Base-by-base conservation (phyloP, 2,329 filamentous ascomycete genomes). In the Ascomycota sp. region DNA sequence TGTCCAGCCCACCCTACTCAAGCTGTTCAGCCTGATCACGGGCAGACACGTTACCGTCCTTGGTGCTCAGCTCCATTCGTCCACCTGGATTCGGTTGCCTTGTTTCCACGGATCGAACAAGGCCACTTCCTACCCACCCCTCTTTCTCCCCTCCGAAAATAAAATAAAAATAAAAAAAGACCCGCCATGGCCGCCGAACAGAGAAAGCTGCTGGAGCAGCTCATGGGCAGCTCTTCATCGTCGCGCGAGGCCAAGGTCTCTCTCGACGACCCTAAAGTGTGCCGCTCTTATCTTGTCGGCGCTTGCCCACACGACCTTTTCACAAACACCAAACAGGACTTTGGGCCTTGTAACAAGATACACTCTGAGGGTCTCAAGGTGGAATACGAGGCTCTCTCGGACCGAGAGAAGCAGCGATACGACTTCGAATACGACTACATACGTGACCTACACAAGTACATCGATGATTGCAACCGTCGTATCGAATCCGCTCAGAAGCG, bases 271-370 rank as follows among this genome's bases (percentile, higher is more conserved):
- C 67, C 79, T 31, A 94, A 92, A 56, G 80, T 93, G 43, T 98
- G 89, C 61, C 80, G 82, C 32, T 94, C 85, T 12, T 95, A 86
- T 53, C 69, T 98, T 29, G 83, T 71, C 37, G 89, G 89, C 43
- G 91, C 81, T 34, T 98, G 89, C 52, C 89, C 89, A 1, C 86
- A 95, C 62, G 89, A 98, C 50, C 81, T 98, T 47, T 98, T 98
- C 66, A 98, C 86, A 40, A 98, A 98, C 58, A 98, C 89, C 27
- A 95, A 94, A 60, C 85, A 95, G 34, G 89, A 98, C 51, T 69
- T 95, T 22, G 89, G 89, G 3, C 69, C 73, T 1, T 98, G 89
- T 47, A 69, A 80, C 29, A 89, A 86, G 50, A 68, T 86, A 19
- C 89, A 98, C 57, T 79, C 72, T 29, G 85, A 94, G 50, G 71